Evolutionary conservation across 768 basidiomycete genomes (phyloP), one percentile per base, ranked within the genome.

Genomic region (Rhodotorula diobovata): DNA sequence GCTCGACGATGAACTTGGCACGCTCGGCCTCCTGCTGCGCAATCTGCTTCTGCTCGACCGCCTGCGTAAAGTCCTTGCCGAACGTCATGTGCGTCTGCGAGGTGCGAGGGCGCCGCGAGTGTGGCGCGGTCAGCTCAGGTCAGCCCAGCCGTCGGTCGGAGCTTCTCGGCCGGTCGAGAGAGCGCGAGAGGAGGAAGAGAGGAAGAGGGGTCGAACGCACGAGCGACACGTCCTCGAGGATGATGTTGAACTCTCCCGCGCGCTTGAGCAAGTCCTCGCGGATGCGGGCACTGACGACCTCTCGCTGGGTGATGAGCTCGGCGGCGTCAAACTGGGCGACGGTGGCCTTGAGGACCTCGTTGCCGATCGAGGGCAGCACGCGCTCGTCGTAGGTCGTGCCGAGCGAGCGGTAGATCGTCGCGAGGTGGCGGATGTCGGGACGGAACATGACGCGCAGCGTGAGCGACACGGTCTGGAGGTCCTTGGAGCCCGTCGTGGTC

Each of bases 21-120:
- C 96, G 88, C 83, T 99, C 96, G 73, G 96, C 96, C 82, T 98
- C 95, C 86, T 99, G 96, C 81, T 99, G 96, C 18, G 96, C 96
- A 80, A 99, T 97, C 81, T 98, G 96, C 81, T 99, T 99, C 51
- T 95, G 95, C 82, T 99, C 96, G 16, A 99, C 96, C n/a, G 96
- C 96, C 72, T 79, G 78, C 0, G 77, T 77, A 61, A 76, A 80
- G 78, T 80, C 78, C 57, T 75, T 77, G 45, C 79, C 78, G 62
- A 79, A 79, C 67, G 82, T 82, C 81, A 83, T 82, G 79, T 83
- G 82, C 28, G 82, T 82, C 81, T 82, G 59, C 8, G 43, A 16
- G 18, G 15, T 20, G 1, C 28, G n/a, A n/a, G n/a, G n/a, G 41
- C 14, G 41, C 9, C 2, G 41, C 41, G 41, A 12, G 41, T 14